Percentiles rank a stretch among this genome's conserved stretches.
Conservation (phyloP, 345 rosid species). For the Ceriops tagal region DNA sequence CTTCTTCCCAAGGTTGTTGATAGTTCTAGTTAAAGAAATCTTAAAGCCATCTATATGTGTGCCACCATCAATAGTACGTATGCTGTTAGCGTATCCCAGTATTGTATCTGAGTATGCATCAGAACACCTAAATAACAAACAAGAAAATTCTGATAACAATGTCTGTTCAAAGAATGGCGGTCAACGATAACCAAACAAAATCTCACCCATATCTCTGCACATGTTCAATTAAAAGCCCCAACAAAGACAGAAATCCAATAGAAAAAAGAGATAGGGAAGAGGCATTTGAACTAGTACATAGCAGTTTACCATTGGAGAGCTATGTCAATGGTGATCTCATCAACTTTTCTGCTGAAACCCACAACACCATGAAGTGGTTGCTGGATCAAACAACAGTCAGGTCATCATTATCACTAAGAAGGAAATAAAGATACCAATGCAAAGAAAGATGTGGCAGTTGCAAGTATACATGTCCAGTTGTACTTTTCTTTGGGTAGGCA, state of each 20-base stretch:
- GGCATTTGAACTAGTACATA: constrained; percentile 13
- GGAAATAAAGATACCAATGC: neutral
- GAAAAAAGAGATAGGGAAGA: constrained; percentile 3
- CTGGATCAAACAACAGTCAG: constrained; percentile 48
- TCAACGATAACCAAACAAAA: constrained; percentile 3
- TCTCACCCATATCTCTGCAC: neutral
- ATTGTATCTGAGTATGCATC: constrained; percentile 97
- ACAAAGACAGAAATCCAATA: neutral
- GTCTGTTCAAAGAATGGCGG: neutral
- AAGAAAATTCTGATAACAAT: constrained; percentile 15
- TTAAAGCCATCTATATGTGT: constrained; percentile 94
- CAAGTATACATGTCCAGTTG: too few species aligned
- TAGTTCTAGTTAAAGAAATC: constrained; percentile 85
- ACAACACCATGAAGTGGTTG: constrained; percentile 82
- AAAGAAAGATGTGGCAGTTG: neutral
- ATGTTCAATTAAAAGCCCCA: neutral
- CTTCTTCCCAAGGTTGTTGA: constrained; percentile 80
- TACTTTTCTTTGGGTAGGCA: neutral
- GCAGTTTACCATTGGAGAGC: constrained; percentile 85
- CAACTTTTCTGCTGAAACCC: constrained; percentile 61
- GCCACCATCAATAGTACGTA: constrained; percentile 94
- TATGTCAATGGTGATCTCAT: constrained; percentile 64
- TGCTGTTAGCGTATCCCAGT: constrained; percentile 96
- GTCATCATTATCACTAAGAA: constrained; percentile 1
- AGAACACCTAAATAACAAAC: constrained; percentile 61